Evolutionary conservation across 176 grass and related monocot species (phyloP), one percentile per base, ranked within the genome.

Genomic region (Cocos nucifera): DNA sequence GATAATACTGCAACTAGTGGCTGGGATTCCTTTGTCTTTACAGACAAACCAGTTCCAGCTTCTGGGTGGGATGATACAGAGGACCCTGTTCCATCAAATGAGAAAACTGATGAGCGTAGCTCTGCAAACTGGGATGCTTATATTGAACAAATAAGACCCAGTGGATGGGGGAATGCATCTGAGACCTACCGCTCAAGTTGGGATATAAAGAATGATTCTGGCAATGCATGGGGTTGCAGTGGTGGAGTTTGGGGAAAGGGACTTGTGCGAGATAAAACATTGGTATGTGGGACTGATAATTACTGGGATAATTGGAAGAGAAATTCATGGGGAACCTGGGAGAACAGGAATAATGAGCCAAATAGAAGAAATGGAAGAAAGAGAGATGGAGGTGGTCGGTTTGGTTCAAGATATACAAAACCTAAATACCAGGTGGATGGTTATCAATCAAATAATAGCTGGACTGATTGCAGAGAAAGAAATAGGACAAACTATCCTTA

Each of bases 71-170:
- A 5, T 1, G 56, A 52, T 16, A 59, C 35, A 54, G n/a, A 52
- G 20, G 29, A 44, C 35, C 35, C 35, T 44, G 35, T 44, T 10
- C 10, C 35, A 12, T 44, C 64, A n/a, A 35, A 55, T 32, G 61
- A 30, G 1, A 70, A 57, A 21, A 27, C 50, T 25, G 19, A 25
- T 51, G 61, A 63, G 66, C 73, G 82, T 17, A n/a, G 52, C 2
- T 49, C 74, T 19, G 66, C 62, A 75, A 82, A 86, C 49, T 86
- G 74, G 74, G 70, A 78, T 25, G 44, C 58, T 8, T 78, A 67
- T 62, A 0, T 86, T 54, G 78, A 82, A 50, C 51, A 65, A 15
- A 53, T 49, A 58, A 55, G 81, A 71, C 55, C 51, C 6, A 78
- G 69, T 61, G 76, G 64, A 44, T 77, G 83, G 83, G 83, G 72